Evolutionary conservation across 73 alveolate species (phyloP).

Genomic region (Symbiodinium natans): DNA sequence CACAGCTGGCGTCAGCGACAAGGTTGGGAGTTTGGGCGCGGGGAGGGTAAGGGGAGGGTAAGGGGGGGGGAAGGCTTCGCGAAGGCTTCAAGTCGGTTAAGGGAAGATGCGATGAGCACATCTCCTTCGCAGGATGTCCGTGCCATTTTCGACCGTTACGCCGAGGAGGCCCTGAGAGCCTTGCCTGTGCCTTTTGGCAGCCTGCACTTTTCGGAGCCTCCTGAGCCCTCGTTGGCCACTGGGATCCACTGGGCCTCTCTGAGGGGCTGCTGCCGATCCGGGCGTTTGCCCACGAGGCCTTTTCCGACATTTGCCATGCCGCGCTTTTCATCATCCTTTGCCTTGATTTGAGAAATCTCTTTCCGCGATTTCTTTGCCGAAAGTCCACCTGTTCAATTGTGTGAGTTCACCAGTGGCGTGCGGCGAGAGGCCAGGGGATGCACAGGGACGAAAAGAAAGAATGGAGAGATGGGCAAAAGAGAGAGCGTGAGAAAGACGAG

Average conservation of each 20-base stretch:
- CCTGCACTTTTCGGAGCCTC: not conserved
- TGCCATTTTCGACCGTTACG: conserved; percentile 63
- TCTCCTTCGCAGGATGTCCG: conserved; percentile 26
- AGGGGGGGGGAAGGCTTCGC: not conserved
- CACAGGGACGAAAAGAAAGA: no score
- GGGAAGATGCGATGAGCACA: not conserved
- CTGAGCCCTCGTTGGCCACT: not conserved
- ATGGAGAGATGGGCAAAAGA: no score
- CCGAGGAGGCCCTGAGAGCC: conserved; percentile 30
- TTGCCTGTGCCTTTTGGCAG: no score
- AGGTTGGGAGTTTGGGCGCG: not conserved
- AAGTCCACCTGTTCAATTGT: no score
- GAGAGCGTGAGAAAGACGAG: no score
- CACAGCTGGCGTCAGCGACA: conserved; percentile 46
- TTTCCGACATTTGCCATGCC: no score
- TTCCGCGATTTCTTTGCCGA: no score
- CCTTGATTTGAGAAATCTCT: no score
- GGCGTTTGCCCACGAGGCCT: conserved; percentile 40
- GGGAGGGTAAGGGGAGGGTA: not conserved
- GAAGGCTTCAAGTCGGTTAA: not conserved
- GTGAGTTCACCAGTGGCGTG: conserved; percentile 39
- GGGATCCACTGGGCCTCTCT: not conserved
- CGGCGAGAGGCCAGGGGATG: conserved; percentile 8
- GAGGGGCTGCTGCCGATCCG: conserved; percentile 61
- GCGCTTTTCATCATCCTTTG: no score